Evolutionary conservation across 2,329 filamentous ascomycete genomes (phyloP), one percentile per base, ranked within the genome.

Genomic region (Penicillium decumbens): DNA sequence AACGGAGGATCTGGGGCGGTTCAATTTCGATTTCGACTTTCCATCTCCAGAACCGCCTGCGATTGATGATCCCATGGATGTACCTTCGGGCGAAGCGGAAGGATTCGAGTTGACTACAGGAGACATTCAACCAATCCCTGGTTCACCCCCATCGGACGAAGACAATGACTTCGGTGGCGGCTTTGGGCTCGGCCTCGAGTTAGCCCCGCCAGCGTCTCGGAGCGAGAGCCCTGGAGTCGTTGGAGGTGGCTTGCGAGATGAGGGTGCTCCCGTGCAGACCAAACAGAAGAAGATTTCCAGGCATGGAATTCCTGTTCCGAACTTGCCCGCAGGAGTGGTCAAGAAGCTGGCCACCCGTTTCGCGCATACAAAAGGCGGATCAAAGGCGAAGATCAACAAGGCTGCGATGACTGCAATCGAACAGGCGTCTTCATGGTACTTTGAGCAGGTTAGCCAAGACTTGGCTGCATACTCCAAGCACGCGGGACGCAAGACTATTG

Each of bases 361-460:
- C 62, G 80, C 86, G 18, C 82, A 83, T 59, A 81, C 81, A 3
- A 81, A 83, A 39, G 83, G 84, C 18, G 75, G 79, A 8, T 79
- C 79, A 58, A 88, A 85, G 59, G 75, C 81, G 4, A 88, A 85
- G 57, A 80, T 95, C 41, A 83, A 79, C 49, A 82, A 86, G 40
- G 88, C 93, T 44, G 84, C 87, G 1, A 73, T 95, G 32, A 79
- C 80, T 27, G 85, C 85, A 4, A 82, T 95, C 46, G 83, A 85
- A 62, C 85, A 89, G 65, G 88, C 89, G 0, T 88, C 88, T 2
- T 88, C 95, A 54, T 93, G 89, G 86, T 95, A 90, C 69, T 95
- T 95, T 66, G 89, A 95, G 71, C 90, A 95, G 68, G 75, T 88
- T 2, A 83, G 87, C 41, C 87, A 90, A 52, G 89, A 95, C 64